These are phyloP conservation scores for Candida verbasci DNA, from an alignment of 805 yeast genomes.

Conservation along the genomic window DNA sequence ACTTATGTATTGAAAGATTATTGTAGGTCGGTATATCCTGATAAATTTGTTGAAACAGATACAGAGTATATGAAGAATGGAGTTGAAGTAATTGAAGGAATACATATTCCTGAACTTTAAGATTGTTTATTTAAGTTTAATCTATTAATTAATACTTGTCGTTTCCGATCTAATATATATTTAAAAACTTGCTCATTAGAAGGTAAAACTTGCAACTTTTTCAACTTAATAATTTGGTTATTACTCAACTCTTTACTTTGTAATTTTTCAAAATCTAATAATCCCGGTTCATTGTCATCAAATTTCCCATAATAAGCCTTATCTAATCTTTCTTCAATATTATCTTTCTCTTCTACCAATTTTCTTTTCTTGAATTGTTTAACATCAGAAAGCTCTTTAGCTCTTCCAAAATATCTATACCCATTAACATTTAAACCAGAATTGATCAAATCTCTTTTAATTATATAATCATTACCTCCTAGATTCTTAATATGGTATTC, in stretches of 20 bases:
- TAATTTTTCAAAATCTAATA: slow-evolving; percentile 25
- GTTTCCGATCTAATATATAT: slow-evolving; percentile 44
- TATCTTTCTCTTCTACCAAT: slow-evolving; percentile 11
- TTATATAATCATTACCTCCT: slow-evolving; percentile 69
- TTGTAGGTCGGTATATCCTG: slow-evolving; percentile 53
- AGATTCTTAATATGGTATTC: slow-evolving; percentile 65
- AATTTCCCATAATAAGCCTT: slow-evolving; percentile 42
- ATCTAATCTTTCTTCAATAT: slow-evolving; percentile 21
- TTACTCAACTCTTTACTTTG: slow-evolving; percentile 16
- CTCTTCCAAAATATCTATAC: slow-evolving; percentile 77
- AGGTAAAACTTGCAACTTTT: slow-evolving; percentile 24
- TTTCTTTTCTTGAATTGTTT: slow-evolving; percentile 12
- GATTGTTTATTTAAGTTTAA: slow-evolving; percentile 18
- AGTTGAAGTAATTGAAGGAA: slow-evolving; percentile 22
- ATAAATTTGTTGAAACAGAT: slow-evolving; percentile 31
- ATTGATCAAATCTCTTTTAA: slow-evolving; percentile 17
- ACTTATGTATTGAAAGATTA: slow-evolving; percentile 59
- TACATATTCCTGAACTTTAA: too few species aligned
- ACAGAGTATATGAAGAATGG: slow-evolving; percentile 25
- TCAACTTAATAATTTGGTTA: not conserved
- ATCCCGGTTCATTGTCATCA: slow-evolving; percentile 18
- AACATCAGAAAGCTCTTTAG: slow-evolving; percentile 75
- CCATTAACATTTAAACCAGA: slow-evolving; percentile 40
- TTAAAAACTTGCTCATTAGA: slow-evolving; percentile 37
- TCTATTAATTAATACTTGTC: slow-evolving; percentile 37